phyloP scores from a whole-genome alignment of 371 early-diverging fungal species.

The Massospora cicadina region DNA sequence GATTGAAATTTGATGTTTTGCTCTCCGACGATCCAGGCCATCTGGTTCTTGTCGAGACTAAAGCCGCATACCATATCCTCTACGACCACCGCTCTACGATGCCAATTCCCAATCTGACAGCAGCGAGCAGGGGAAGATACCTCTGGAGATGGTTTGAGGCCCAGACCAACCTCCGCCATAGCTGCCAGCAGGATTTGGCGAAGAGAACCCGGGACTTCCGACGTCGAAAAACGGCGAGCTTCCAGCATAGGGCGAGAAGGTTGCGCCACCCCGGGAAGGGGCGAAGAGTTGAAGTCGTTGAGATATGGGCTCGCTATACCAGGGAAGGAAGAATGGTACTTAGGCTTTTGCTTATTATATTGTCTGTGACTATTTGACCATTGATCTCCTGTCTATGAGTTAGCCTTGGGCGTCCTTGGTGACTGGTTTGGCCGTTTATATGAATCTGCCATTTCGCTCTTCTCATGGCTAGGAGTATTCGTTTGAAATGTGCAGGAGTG shows the following conservation, averaged over 20 bases:
- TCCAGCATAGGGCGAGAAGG: slow-evolving; percentile 16
- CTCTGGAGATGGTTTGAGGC: slow-evolving; percentile 15
- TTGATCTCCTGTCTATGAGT: too few species aligned
- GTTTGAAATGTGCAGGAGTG: too few species aligned
- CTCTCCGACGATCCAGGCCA: slow-evolving; percentile 54
- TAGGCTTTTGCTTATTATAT: too few species aligned
- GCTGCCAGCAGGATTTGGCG: slow-evolving; percentile 14
- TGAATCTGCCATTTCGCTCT: too few species aligned
- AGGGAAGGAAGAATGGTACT: not conserved
- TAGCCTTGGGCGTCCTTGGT: too few species aligned
- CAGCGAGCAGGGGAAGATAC: slow-evolving; percentile 32
- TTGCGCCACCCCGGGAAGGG: slow-evolving; percentile 17
- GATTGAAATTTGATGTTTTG: slow-evolving; percentile 51
- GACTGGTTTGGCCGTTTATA: too few species aligned
- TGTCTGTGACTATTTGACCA: too few species aligned
- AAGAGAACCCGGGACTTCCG: slow-evolving; percentile 14
- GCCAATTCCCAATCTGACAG: slow-evolving; percentile 59
- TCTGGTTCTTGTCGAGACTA: slow-evolving; percentile 25
- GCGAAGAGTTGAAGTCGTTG: not conserved
- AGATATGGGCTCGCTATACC: not conserved
- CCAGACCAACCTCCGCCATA: slow-evolving; percentile 13
- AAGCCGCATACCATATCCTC: slow-evolving; percentile 41
- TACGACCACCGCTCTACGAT: slow-evolving; percentile 34
- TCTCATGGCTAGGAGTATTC: too few species aligned
- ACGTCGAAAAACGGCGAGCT: slow-evolving; percentile 14